Evolutionary conservation across 1,284 basidiomycete genomes (phyloP).

Genomic region (Fomes fomentarius): DNA sequence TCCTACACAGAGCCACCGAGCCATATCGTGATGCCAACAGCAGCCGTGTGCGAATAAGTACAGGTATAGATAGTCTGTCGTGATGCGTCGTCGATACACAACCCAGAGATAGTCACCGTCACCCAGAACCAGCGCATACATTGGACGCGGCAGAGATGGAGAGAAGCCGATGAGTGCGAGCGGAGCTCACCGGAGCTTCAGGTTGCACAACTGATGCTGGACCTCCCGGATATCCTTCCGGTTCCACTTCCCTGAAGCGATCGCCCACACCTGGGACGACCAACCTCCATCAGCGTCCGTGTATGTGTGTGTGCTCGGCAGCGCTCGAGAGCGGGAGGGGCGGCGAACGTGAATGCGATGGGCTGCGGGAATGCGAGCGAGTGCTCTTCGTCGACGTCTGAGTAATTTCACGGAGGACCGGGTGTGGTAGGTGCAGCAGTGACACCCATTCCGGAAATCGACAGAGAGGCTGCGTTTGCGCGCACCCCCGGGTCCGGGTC

Average conservation of each 20-base stretch:
- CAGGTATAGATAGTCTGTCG: too few relatives aligned
- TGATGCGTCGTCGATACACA: too few relatives aligned
- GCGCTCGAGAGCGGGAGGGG: too few relatives aligned
- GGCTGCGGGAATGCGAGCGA: neutral
- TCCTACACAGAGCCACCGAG: too few relatives aligned
- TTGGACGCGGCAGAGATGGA: too few relatives aligned
- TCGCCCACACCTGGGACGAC: constrained; percentile 31
- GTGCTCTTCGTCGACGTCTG: neutral
- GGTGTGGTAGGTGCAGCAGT: neutral
- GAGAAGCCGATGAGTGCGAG: too few relatives aligned
- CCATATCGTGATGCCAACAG: too few relatives aligned
- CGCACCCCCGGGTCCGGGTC: neutral
- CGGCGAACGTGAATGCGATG: neutral
- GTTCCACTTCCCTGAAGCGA: constrained; percentile 34
- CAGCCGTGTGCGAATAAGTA: too few relatives aligned
- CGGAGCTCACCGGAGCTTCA: too few relatives aligned
- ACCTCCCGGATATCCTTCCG: constrained; percentile 36
- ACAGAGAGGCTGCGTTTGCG: constrained; percentile 30
- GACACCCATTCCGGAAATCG: constrained; percentile 19
- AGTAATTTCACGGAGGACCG: neutral
- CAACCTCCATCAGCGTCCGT: neutral
- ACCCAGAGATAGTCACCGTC: too few relatives aligned
- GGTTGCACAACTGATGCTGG: constrained; percentile 32
- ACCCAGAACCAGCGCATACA: too few relatives aligned
- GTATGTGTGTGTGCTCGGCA: neutral